Percentiles rank a stretch among this genome's conserved stretches.
These are phyloP conservation scores for Fusarium floridanum DNA, from an alignment of 2,329 filamentous ascomycete species.

Conservation along the genomic window DNA sequence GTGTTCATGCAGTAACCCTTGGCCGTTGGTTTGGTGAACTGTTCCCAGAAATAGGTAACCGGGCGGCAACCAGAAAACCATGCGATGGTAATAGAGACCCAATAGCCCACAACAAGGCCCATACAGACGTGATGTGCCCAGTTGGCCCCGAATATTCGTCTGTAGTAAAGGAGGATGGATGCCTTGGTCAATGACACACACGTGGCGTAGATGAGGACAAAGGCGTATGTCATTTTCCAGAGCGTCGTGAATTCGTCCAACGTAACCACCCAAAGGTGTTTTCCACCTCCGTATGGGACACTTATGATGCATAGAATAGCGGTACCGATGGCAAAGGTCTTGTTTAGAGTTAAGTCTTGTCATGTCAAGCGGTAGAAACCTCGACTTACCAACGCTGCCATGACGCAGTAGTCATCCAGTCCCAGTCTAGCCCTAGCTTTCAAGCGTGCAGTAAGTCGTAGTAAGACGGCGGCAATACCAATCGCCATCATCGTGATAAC, in stretches of 20 bases:
- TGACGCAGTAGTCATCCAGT: background rate
- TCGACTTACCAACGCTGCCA: background rate
- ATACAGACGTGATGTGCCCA: background rate
- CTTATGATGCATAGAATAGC: background rate
- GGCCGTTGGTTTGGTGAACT: background rate
- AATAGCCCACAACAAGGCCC: background rate
- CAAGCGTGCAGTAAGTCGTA: background rate
- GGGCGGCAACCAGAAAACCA: background rate
- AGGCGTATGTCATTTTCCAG: background rate
- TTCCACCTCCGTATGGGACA: background rate
- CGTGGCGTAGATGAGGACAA: background rate
- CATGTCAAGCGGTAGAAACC: background rate
- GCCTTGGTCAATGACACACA: background rate
- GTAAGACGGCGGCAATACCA: background rate
- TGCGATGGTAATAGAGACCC: background rate
- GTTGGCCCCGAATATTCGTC: background rate
- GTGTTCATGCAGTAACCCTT: background rate
- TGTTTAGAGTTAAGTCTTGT: background rate
- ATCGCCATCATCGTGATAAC: background rate
- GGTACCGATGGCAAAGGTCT: background rate
- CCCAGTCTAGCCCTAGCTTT: background rate
- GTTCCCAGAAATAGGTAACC: background rate
- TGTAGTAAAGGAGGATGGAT: background rate
- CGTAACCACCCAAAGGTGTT: background rate
- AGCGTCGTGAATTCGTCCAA: background rate